Evolutionary conservation across 345 rosid genomes (phyloP).

Genomic region (Turnera subulata): DNA sequence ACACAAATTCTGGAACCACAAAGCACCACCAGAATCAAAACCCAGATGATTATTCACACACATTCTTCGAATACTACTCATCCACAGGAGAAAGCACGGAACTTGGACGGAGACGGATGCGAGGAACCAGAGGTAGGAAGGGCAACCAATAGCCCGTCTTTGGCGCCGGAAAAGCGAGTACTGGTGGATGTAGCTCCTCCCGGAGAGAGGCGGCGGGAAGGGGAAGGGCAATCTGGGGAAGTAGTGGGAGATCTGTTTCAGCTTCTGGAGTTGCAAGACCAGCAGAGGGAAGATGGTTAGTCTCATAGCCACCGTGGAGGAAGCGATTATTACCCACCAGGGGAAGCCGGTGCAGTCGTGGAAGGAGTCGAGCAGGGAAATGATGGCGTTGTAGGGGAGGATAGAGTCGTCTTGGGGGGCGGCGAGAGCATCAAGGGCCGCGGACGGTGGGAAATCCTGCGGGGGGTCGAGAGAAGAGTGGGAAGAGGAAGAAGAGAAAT

Average conservation of each 20-base stretch:
- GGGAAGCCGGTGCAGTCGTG: conserved; percentile 80
- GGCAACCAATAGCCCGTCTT: conserved; percentile 66
- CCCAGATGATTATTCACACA: conserved; percentile 78
- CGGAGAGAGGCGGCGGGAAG: conserved; percentile 75
- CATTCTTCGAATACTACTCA: conserved; percentile 78
- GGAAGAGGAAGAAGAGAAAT: too few relatives aligned
- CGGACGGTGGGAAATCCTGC: too few relatives aligned
- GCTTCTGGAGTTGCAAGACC: conserved; percentile 59
- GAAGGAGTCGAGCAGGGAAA: conserved; percentile 61
- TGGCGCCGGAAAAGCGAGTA: conserved; percentile 41
- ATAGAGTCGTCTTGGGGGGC: conserved; percentile 24
- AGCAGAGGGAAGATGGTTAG: conserved; percentile 54
- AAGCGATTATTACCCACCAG: conserved; percentile 83
- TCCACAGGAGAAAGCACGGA: conserved; percentile 78
- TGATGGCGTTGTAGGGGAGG: conserved; percentile 43
- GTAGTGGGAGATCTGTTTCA: conserved; percentile 47
- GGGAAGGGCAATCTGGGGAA: conserved; percentile 81
- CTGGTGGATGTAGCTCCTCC: conserved; percentile 64
- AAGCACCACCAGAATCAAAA: conserved; percentile 83
- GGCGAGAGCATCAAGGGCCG: too few relatives aligned
- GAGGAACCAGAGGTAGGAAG: conserved; percentile 66
- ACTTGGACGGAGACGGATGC: conserved; percentile 67
- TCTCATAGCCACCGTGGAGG: conserved; percentile 73
- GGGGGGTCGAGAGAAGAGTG: too few relatives aligned
- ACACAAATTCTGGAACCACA: conserved; percentile 92